phyloP scores from a whole-genome alignment of 805 yeast genomes.

The Wickerhamiella australiensis region DNA sequence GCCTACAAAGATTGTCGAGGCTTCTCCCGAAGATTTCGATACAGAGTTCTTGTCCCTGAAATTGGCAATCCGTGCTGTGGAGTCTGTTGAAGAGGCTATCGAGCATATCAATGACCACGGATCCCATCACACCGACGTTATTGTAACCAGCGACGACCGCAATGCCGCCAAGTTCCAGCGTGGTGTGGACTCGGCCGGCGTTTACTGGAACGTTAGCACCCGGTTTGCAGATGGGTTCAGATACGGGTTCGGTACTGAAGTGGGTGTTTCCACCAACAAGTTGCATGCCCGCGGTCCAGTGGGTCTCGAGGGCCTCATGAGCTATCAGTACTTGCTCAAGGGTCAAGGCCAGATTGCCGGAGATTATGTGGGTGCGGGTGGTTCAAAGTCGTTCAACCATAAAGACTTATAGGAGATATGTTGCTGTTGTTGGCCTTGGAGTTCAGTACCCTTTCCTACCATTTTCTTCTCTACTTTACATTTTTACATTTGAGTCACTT shows the following conservation, averaged over 20 bases:
- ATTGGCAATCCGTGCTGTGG: constrained; percentile 58
- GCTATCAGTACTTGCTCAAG: constrained; percentile 84
- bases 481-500: background rate
- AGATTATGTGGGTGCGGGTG: constrained; percentile 91
- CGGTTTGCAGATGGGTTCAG: constrained; percentile 98
- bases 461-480: too few relatives aligned
- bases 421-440: too few relatives aligned
- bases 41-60: constrained; percentile 77
- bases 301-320: constrained; percentile 91
- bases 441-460: too few relatives aligned
- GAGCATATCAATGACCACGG: constrained; percentile 80
- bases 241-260: constrained; percentile 98
- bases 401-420: constrained; percentile 17
- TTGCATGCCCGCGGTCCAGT: constrained; percentile 99
- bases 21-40: constrained; percentile 58
- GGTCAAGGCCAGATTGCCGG: constrained; percentile 91
- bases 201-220: constrained; percentile 95
- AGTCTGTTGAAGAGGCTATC: constrained; percentile 59
- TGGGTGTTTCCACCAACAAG: constrained; percentile 92
- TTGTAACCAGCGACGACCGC: constrained; percentile 61
- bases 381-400: constrained; percentile 64
- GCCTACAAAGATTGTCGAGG: constrained; percentile 21
- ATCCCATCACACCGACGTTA: constrained; percentile 91
- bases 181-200: constrained; percentile 90
- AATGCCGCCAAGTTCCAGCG: constrained; percentile 67